Conservation (phyloP, 441 rosid genomes). For the Populus hybrid region DNA sequence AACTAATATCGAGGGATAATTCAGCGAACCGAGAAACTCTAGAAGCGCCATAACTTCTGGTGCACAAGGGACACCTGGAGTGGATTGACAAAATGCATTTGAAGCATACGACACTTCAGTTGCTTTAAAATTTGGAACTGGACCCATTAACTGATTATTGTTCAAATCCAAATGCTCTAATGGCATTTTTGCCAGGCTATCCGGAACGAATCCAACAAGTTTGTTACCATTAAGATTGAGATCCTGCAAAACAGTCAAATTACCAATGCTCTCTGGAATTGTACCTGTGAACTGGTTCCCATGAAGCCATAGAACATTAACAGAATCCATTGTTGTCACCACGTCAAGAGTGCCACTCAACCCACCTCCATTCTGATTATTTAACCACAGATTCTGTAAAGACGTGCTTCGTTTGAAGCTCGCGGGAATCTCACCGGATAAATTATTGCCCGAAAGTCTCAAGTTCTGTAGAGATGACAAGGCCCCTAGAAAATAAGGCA, state of each 20-base stretch:
- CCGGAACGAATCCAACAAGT: slow-evolving; percentile 60
- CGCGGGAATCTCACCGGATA: slow-evolving; percentile 54
- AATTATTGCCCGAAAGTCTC: slow-evolving; percentile 47
- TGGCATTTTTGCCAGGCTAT: slow-evolving; percentile 42
- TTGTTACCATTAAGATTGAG: slow-evolving; percentile 55
- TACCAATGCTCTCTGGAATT: slow-evolving; percentile 56
- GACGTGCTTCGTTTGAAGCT: slow-evolving; percentile 35
- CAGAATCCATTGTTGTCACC: slow-evolving; percentile 46
- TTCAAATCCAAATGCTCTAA: slow-evolving; percentile 49
- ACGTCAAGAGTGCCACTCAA: slow-evolving; percentile 56
- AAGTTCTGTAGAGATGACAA: slow-evolving; percentile 47
- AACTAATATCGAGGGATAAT: slow-evolving; percentile 54
- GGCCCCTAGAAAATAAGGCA: slow-evolving; percentile 61
- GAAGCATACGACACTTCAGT: slow-evolving; percentile 30
- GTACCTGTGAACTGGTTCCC: slow-evolving; percentile 66
- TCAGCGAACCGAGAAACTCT: slow-evolving; percentile 50
- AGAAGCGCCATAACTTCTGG: slow-evolving; percentile 58
- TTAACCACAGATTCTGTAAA: slow-evolving; percentile 58
- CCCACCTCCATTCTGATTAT: slow-evolving; percentile 45
- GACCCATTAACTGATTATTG: slow-evolving; percentile 73
- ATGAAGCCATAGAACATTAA: slow-evolving; percentile 61
- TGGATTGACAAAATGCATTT: slow-evolving; percentile 51
- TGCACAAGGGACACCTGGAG: slow-evolving; percentile 43
- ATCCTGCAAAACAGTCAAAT: slow-evolving; percentile 47
- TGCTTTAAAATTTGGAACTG: slow-evolving; percentile 54